A percentile compares a stretch with the other conserved stretches of the same genome.
phyloP scores from a whole-genome alignment of 805 yeast species.

The Wickerhamiella spandovensis region DNA sequence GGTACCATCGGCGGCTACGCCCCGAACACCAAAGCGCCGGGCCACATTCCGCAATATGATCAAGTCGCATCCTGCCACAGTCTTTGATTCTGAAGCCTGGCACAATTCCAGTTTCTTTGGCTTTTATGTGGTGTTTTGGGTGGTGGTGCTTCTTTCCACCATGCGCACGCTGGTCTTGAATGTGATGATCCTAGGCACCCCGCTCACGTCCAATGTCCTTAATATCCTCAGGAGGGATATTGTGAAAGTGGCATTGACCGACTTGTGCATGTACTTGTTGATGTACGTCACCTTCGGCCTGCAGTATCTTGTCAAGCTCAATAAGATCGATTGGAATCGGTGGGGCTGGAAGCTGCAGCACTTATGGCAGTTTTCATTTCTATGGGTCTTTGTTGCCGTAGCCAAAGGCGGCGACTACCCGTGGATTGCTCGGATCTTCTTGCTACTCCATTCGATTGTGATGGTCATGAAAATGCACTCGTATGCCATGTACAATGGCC shows the following conservation, averaged over 20 bases:
- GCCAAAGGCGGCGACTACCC: constrained; percentile 50
- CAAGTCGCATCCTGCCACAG: constrained; percentile 14
- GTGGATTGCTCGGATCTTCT: constrained; percentile 84
- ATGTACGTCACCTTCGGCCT: constrained; percentile 47
- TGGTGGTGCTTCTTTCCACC: constrained; percentile 15
- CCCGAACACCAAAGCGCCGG: constrained; percentile 1
- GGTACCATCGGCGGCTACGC: not conserved
- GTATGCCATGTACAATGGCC: constrained; percentile 83
- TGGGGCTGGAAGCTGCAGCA: constrained; percentile 54
- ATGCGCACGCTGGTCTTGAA: constrained; percentile 40
- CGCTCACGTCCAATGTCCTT: constrained; percentile 42
- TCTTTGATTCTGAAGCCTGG: constrained; percentile 22
- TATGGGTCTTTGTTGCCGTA: constrained; percentile 40
- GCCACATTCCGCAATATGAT: constrained; percentile 16
- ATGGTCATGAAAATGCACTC: constrained; percentile 93
- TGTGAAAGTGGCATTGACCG: constrained; percentile 56
- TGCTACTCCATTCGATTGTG: constrained; percentile 74
- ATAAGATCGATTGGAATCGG: constrained; percentile 43
- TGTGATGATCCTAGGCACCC: constrained; percentile 32
- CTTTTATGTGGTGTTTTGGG: constrained; percentile 48
- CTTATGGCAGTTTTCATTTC: constrained; percentile 39
- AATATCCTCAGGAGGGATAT: constrained; percentile 47
- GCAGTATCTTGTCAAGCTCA: constrained; percentile 40
- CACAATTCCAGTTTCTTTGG: constrained; percentile 44
- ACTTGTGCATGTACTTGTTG: constrained; percentile 56